phyloP scores from a whole-genome alignment of 768 basidiomycete species.

The Tricholomella constricta region DNA sequence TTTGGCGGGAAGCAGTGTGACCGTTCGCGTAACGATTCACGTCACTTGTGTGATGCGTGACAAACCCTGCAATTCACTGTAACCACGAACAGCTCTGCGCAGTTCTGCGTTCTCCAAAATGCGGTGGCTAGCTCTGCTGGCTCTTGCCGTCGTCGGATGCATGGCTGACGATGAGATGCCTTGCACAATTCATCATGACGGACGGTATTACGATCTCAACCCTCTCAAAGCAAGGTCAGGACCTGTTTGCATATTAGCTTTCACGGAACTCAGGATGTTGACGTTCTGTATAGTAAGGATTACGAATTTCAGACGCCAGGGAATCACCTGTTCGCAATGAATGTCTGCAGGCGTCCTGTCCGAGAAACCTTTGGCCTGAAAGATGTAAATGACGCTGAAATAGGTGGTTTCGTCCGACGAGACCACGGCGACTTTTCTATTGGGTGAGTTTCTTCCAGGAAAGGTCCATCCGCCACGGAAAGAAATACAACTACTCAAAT shows the following conservation, averaged over 20 bases:
- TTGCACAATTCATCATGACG: constrained; percentile 60
- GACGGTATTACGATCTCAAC: constrained; percentile 68
- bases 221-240: constrained; percentile 59
- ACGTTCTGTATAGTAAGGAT: constrained; percentile 53
- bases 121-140: constrained; percentile 9
- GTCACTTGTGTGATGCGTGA: constrained; percentile 1
- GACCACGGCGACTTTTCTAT: constrained; percentile 71
- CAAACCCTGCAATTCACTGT: neutral
- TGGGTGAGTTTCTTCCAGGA: constrained; percentile 48
- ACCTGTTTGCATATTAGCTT: constrained; percentile 3
- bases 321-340: constrained; percentile 54
- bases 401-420: constrained; percentile 63
- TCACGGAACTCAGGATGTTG: constrained; percentile 8
- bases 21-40: constrained; percentile 10
- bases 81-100: neutral
- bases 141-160: constrained; percentile 4
- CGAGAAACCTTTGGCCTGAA: constrained; percentile 62
- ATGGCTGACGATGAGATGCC: constrained; percentile 48
- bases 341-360: constrained; percentile 60
- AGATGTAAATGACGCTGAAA: constrained; percentile 49
- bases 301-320: constrained; percentile 53
- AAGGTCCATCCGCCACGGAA: neutral
- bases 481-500: neutral
- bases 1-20: constrained; percentile 38
- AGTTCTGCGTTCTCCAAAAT: constrained; percentile 1